Percentiles rank a stretch among this genome's conserved stretches.
Conservation (phyloP, 768 basidiomycete genomes). For the Phaeolepiota aurea region DNA sequence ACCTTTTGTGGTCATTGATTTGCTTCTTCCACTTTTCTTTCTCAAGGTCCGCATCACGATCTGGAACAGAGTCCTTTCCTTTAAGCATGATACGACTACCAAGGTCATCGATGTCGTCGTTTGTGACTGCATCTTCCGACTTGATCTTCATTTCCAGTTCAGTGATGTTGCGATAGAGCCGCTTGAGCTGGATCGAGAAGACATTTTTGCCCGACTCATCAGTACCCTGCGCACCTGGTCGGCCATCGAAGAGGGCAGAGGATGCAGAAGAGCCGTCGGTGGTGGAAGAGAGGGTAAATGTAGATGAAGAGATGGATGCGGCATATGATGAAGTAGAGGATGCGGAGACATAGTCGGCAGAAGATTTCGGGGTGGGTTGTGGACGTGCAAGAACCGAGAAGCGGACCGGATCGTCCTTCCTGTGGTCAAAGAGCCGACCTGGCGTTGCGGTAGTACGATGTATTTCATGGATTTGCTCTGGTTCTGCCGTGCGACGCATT, state of each 20-base stretch:
- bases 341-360: conserved; percentile 62
- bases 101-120: conserved; percentile 43
- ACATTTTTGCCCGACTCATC: conserved; percentile 57
- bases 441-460: conserved; percentile 23
- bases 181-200: conserved; percentile 70
- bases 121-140: conserved; percentile 51
- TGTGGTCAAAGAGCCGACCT: conserved; percentile 80
- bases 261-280: conserved; percentile 71
- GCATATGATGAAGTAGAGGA: conserved; percentile 73
- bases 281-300: conserved; percentile 69
- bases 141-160: conserved; percentile 71
- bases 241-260: conserved; percentile 59
- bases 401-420: conserved; percentile 84
- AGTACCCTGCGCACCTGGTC: conserved; percentile 29
- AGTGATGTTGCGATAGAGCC: conserved; percentile 76
- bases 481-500: conserved; percentile 52
- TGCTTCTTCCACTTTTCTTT: conserved; percentile 71
- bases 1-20: conserved; percentile 81
- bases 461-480: conserved; percentile 55
- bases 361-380: conserved; percentile 47
- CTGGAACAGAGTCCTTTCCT: conserved; percentile 33
- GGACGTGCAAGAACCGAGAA: conserved; percentile 65
- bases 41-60: conserved; percentile 41
- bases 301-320: conserved; percentile 56
- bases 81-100: conserved; percentile 36